Conservation (phyloP, 495 filamentous ascomycete species). For the Podospora pseudopauciseta region DNA sequence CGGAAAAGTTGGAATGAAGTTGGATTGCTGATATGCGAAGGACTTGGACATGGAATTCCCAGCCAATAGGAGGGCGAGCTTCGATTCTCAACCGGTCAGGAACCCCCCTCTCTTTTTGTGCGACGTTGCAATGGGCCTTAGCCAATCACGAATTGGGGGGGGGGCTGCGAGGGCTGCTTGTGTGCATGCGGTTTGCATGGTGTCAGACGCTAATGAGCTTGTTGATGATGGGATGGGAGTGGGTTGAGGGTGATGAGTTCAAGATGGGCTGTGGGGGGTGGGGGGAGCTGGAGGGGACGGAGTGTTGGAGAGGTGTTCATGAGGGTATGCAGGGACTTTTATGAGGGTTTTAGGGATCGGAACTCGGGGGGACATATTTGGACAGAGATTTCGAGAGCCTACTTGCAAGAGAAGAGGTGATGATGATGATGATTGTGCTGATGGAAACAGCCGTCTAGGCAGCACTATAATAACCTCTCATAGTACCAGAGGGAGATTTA, state of each 20-base stretch:
- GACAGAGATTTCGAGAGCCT: too few relatives aligned
- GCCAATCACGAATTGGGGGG: neutral
- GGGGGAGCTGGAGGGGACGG: too few relatives aligned
- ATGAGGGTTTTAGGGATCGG: too few relatives aligned
- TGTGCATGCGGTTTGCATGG: neutral
- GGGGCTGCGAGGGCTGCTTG: neutral
- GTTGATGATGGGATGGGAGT: neutral
- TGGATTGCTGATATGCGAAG: neutral
- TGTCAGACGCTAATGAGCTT: neutral
- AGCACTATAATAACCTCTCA: neutral
- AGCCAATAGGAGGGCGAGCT: neutral
- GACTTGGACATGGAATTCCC: neutral
- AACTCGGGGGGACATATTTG: too few relatives aligned
- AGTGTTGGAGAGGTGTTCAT: too few relatives aligned
- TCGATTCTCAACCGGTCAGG: neutral
- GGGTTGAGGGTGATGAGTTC: neutral
- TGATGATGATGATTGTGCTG: too few relatives aligned
- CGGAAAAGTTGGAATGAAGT: neutral
- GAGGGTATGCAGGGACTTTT: too few relatives aligned
- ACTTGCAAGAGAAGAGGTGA: too few relatives aligned
- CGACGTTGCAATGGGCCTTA: neutral
- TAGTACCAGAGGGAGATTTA: neutral
- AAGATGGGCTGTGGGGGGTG: neutral
- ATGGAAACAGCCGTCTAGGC: neutral
- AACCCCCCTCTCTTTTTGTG: neutral